Evolutionary conservation across 495 filamentous ascomycete genomes (phyloP), one percentile per base, ranked within the genome.

Genomic region (Delitschia confertaspora): DNA sequence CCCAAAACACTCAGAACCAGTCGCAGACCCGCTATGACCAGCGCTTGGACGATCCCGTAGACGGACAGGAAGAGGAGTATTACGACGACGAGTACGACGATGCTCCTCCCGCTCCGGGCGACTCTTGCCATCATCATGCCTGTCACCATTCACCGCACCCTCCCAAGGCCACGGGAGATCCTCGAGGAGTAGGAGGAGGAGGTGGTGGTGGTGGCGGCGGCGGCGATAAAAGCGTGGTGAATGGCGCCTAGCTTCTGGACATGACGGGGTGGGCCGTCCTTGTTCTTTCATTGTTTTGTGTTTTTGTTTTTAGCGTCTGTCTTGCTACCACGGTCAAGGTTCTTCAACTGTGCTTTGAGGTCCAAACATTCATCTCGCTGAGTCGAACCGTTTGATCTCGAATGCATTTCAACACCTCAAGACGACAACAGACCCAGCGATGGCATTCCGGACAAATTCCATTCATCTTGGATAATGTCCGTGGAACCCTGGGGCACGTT

Each of bases 181-280:
- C 38, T 11, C 31, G 53, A 9, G 36, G 43, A 40, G n/a, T n/a
- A n/a, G n/a, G n/a, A n/a, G n/a, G n/a, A n/a, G n/a, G n/a, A n/a
- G n/a, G n/a, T n/a, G n/a, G n/a, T n/a, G n/a, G n/a, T n/a, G n/a
- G n/a, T n/a, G n/a, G n/a, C n/a, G n/a, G n/a, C n/a, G n/a, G n/a
- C n/a, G 22, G 34, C 13, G 43, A 23, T 29, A 54, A 38, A 26
- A 27, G 24, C 33, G 23, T 31, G 9, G n/a, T 25, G 11, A 48
- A 47, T 41, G 49, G 49, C 29, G 51, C 51, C 14, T 55, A 55
- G 30, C 53, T 39, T 47, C 22, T 18, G 53, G 47, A 56, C 53
- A 39, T 43, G 53, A 47, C 47, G 53, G 53, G 53, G 47, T 56
- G 53, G 42, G 47, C 53, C 53, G 47, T 51, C 47, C 18, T 50